Evolutionary conservation across 495 filamentous ascomycete genomes (phyloP).

Genomic region (Aspergillus heteromorphus): DNA sequence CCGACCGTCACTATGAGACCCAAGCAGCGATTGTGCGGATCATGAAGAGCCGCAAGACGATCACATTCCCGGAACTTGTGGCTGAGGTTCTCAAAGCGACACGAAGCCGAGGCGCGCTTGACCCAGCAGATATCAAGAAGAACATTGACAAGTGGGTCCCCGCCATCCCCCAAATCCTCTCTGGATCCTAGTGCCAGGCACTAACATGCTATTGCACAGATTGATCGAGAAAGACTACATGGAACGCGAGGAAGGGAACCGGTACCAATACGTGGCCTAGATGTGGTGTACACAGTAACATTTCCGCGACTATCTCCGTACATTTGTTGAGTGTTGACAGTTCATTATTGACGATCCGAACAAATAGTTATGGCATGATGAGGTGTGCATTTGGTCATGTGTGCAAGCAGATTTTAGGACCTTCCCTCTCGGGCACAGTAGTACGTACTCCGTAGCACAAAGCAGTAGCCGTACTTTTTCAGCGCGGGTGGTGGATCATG

Average conservation of each 20-base stretch:
- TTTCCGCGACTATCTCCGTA: neutral
- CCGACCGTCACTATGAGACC: slow-evolving; percentile 89
- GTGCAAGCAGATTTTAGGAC: neutral
- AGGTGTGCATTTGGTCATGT: neutral
- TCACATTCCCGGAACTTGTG: slow-evolving; percentile 76
- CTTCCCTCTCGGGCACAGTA: neutral
- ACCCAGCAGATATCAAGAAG: slow-evolving; percentile 82
- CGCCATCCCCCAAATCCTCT: neutral
- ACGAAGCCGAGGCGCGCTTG: slow-evolving; percentile 73
- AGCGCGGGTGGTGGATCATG: no score
- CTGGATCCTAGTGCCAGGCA: no score
- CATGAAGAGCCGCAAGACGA: slow-evolving; percentile 91
- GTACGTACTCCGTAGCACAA: neutral
- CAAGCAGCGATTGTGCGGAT: slow-evolving; percentile 96
- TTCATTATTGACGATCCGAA: neutral
- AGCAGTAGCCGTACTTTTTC: neutral
- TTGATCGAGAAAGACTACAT: slow-evolving; percentile 96
- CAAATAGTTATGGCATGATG: neutral
- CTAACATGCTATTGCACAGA: slow-evolving; percentile 35
- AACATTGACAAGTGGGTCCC: slow-evolving; percentile 85
- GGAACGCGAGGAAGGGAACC: slow-evolving; percentile 70
- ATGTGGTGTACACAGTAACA: no score
- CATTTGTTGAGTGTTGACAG: neutral
- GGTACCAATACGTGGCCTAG: slow-evolving; percentile 80
- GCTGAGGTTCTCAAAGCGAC: slow-evolving; percentile 86